phyloP scores from a whole-genome alignment of 1,139 yeast species.

The Yamadazyma oceani region DNA sequence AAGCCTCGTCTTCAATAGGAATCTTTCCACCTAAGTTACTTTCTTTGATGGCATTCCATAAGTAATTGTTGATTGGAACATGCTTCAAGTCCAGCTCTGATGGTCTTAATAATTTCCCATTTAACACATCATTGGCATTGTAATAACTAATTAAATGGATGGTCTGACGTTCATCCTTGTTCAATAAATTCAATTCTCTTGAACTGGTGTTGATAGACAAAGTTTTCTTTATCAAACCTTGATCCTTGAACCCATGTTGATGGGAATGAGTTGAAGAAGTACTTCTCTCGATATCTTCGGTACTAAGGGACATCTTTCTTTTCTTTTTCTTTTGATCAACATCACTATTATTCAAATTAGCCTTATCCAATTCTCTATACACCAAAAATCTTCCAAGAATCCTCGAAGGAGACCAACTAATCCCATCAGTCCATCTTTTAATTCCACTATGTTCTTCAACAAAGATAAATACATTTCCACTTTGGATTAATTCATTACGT shows the following conservation, averaged over 20 bases:
- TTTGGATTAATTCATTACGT: slow-evolving; percentile 59
- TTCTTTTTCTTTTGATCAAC: slow-evolving; percentile 21
- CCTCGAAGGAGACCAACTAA: slow-evolving; percentile 88
- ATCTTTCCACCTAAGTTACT: slow-evolving; percentile 59
- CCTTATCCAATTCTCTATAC: slow-evolving; percentile 73
- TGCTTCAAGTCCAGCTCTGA: slow-evolving; percentile 54
- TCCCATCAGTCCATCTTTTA: slow-evolving; percentile 93
- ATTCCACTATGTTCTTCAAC: slow-evolving; percentile 82
- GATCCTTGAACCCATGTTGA: slow-evolving; percentile 67
- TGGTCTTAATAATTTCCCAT: slow-evolving; percentile 60
- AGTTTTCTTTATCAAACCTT: slow-evolving; percentile 82
- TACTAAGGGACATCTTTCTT: slow-evolving; percentile 19
- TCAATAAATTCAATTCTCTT: slow-evolving; percentile 35
- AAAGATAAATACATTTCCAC: slow-evolving; percentile 84
- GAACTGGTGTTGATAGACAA: slow-evolving; percentile 53
- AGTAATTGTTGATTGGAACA: slow-evolving; percentile 52
- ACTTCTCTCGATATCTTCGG: slow-evolving; percentile 15
- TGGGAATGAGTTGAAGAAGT: slow-evolving; percentile 21
- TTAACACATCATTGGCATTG: slow-evolving; percentile 67
- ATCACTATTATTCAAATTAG: slow-evolving; percentile 11
- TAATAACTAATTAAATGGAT: slow-evolving; percentile 82
- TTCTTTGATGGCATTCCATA: slow-evolving; percentile 62
- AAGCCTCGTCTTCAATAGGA: slow-evolving; percentile 53
- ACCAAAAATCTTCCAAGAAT: slow-evolving; percentile 81
- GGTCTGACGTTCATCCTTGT: slow-evolving; percentile 41